Evolutionary conservation across 169 alveolate species (phyloP).

Genomic region (Toxoplasma gondii): DNA sequence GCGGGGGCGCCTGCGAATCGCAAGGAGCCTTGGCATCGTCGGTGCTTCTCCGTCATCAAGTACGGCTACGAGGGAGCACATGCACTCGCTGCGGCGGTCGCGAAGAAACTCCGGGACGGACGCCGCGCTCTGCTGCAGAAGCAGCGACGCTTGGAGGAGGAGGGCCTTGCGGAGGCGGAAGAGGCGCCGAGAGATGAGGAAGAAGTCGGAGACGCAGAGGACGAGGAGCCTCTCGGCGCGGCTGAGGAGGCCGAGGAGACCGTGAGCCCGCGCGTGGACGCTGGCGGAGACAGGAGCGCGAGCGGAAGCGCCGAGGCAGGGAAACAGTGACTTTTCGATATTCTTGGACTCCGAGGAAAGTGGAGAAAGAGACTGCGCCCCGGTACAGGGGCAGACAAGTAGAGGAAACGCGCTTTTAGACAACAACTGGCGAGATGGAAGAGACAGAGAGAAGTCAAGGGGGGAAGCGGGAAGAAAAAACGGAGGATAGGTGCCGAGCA

Average conservation of each 20-base stretch:
- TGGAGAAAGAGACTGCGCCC: neutral
- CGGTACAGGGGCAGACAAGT: neutral
- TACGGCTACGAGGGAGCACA: conserved; percentile 69
- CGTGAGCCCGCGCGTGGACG: neutral
- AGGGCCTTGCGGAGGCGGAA: neutral
- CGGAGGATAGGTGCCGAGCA: neutral
- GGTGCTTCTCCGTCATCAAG: conserved; percentile 65
- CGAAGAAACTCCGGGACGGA: conserved; percentile 65
- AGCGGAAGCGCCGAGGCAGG: neutral
- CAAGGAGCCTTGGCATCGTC: conserved; percentile 60
- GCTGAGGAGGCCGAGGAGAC: neutral
- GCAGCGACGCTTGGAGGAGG: conserved; percentile 15
- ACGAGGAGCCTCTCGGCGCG: neutral
- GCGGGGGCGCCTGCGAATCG: conserved; percentile 1
- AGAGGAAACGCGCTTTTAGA: neutral
- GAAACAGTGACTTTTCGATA: neutral
- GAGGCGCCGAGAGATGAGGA: neutral
- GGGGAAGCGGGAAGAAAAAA: neutral
- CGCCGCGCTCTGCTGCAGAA: conserved; percentile 22
- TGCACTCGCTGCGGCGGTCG: conserved; percentile 66
- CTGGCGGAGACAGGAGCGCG: neutral
- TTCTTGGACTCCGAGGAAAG: neutral
- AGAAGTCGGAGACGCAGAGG: neutral
- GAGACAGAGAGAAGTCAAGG: neutral
- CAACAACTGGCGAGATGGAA: neutral